Conservation (phyloP, 495 filamentous ascomycete species). For the Talaromyces adpressus region DNA sequence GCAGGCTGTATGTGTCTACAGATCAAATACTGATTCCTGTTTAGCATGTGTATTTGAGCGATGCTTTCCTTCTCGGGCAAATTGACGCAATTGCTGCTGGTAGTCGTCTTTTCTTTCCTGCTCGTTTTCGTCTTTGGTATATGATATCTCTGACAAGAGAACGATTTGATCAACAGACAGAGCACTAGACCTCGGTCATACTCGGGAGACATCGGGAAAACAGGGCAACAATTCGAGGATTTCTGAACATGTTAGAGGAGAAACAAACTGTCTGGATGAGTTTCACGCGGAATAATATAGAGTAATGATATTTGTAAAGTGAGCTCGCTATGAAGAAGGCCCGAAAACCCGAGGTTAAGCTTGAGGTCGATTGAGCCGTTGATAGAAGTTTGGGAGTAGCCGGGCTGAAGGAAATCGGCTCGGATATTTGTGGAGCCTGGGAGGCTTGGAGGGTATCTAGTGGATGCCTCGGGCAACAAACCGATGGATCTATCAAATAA, state of each 20-base stretch:
- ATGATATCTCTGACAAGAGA: background rate
- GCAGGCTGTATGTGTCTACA: background rate
- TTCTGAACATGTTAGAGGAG: background rate
- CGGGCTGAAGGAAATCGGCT: background rate
- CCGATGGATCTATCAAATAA: background rate
- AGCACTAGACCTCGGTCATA: background rate
- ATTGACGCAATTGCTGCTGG: background rate
- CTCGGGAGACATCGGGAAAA: background rate
- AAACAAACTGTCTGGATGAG: background rate
- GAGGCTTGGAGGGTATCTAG: background rate
- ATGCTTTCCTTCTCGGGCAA: background rate
- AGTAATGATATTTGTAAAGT: background rate
- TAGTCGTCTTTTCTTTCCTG: background rate
- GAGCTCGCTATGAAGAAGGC: background rate
- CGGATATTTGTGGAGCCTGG: conserved; percentile 4
- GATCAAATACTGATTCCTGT: background rate
- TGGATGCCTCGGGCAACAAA: conserved; percentile 1
- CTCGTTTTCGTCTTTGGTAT: background rate
- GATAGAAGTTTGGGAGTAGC: background rate
- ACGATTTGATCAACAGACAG: background rate
- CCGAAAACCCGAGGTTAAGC: conserved; percentile 2
- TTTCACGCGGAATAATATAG: background rate
- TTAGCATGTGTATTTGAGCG: background rate
- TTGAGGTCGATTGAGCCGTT: background rate
- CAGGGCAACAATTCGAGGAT: background rate